A percentile compares a stretch with the other conserved stretches of the same genome.
Evolutionary conservation across 805 yeast genomes (phyloP).

Genomic region (Nakazawaea anatomiae): DNA sequence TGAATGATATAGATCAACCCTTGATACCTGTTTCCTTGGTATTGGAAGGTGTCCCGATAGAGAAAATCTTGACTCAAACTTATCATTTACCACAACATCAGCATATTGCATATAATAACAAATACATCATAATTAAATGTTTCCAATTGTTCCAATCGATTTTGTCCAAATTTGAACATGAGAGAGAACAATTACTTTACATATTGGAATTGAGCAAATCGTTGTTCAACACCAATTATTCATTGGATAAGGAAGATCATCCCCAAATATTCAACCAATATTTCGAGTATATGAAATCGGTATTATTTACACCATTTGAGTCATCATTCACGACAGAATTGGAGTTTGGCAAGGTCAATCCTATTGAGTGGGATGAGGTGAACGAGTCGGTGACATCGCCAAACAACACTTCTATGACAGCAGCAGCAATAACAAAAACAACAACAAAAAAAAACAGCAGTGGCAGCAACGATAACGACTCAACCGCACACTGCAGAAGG

Average conservation of each 20-base stretch:
- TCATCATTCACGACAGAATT: neutral
- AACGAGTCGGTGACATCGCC: neutral
- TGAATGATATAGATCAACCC: conserved; percentile 24
- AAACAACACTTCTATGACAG: neutral
- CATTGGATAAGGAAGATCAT: conserved; percentile 14
- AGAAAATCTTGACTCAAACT: conserved; percentile 12
- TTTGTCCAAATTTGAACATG: conserved; percentile 18
- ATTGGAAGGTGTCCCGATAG: conserved; percentile 7
- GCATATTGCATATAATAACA: conserved; percentile 18
- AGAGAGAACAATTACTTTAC: conserved; percentile 25
- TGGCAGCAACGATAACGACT: neutral
- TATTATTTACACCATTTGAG: neutral
- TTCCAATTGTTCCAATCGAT: conserved; percentile 29
- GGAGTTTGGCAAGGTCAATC: neutral
- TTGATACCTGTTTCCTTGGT: conserved; percentile 20
- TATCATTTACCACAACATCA: neutral
- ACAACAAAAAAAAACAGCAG: too few relatives aligned
- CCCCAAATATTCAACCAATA: conserved; percentile 19
- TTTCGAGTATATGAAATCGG: conserved; percentile 3
- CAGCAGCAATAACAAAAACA: too few relatives aligned
- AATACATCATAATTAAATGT: conserved; percentile 35
- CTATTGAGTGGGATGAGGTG: neutral
- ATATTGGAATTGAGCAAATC: conserved; percentile 25
- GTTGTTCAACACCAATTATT: conserved; percentile 17
- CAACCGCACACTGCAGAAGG: neutral